Evolutionary conservation across 2,329 filamentous ascomycete genomes (phyloP).

Genomic region (Xylariaceae sp.): DNA sequence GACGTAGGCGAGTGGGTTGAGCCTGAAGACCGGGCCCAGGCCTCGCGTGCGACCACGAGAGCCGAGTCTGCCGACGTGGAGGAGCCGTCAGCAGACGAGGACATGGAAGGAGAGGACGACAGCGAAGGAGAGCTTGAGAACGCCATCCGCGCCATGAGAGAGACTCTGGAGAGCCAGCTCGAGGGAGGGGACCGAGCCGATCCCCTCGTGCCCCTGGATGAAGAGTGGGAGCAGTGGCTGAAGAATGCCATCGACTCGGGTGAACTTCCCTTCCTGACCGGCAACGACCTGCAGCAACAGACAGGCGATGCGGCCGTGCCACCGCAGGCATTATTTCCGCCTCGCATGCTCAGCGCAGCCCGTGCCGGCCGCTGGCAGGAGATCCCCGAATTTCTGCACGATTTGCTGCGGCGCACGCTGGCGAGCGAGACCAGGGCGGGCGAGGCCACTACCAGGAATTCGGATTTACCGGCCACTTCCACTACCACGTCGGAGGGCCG

Average conservation of each 20-base stretch:
- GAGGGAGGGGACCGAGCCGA: conserved; percentile 56
- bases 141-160: conserved; percentile 55
- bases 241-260: conserved; percentile 63
- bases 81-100: conserved; percentile 35
- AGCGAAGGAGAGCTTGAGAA: conserved; percentile 47
- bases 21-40: conserved; percentile 28
- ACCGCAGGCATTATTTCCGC: conserved; percentile 36
- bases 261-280: conserved; percentile 40
- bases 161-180: conserved; percentile 56
- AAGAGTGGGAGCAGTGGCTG: conserved; percentile 68
- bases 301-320: conserved; percentile 27
- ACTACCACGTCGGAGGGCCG: no score
- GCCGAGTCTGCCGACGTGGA: conserved; percentile 26
- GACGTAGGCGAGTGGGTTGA: conserved; percentile 57
- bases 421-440: conserved; percentile 25
- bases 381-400: conserved; percentile 48
- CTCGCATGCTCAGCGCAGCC: conserved; percentile 46
- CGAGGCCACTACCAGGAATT: conserved; percentile 8
- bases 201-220: conserved; percentile 52
- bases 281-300: conserved; percentile 32
- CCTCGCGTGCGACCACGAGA: conserved; percentile 12
- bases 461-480: no score
- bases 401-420: conserved; percentile 41
- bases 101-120: conserved; percentile 43
- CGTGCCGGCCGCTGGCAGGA: conserved; percentile 50